Percentiles rank a stretch among this genome's conserved stretches.
Evolutionary conservation across 306 rosid genomes (phyloP).

Genomic region (Vicia sativa): DNA sequence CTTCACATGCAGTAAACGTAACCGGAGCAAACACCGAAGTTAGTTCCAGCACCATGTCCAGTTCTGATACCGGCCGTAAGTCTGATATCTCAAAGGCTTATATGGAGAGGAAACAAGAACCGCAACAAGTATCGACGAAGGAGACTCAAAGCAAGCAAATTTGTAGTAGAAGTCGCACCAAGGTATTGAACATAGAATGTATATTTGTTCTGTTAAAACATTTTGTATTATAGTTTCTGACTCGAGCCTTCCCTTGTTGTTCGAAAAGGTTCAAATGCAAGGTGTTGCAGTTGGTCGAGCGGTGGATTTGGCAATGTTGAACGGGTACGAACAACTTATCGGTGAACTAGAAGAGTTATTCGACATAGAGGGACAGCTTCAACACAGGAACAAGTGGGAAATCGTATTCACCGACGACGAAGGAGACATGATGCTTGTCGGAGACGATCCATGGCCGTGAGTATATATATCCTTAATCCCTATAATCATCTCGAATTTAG

Average conservation of each 20-base stretch:
- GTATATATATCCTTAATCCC: constrained; percentile 47
- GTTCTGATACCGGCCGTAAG: constrained; percentile 56
- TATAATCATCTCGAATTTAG: too few species aligned
- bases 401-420: constrained; percentile 87
- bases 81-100: constrained; percentile 56
- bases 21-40: constrained; percentile 47
- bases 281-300: constrained; percentile 97
- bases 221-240: too few species aligned
- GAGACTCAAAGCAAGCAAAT: constrained; percentile 70
- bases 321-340: constrained; percentile 80
- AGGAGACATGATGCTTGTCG: constrained; percentile 91
- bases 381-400: constrained; percentile 67
- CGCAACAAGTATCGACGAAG: constrained; percentile 48
- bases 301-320: constrained; percentile 77
- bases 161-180: constrained; percentile 80
- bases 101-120: constrained; percentile 53
- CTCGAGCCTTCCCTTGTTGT: constrained; percentile 7
- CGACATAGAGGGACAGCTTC: constrained; percentile 82
- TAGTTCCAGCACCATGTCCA: constrained; percentile 46
- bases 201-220: neutral
- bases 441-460: constrained; percentile 92
- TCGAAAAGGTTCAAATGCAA: constrained; percentile 89
- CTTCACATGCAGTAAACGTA: constrained; percentile 35
- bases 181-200: constrained; percentile 52
- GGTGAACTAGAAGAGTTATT: constrained; percentile 83